Evolutionary conservation across 1,284 basidiomycete genomes (phyloP).

Genomic region (Papiliotrema fonsecae): DNA sequence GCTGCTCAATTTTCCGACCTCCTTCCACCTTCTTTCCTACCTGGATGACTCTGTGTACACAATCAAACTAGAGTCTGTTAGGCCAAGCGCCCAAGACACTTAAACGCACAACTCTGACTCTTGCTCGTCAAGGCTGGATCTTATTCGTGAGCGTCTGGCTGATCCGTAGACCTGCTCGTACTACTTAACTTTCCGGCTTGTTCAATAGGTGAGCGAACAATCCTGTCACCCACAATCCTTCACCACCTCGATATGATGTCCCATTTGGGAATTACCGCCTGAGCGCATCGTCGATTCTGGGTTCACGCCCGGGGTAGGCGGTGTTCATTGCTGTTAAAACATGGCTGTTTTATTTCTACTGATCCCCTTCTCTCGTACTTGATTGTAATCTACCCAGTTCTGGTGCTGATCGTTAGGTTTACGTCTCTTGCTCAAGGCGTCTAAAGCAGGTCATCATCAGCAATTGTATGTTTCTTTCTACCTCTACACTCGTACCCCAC

Average conservation of each 20-base stretch:
- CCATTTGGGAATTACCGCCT: constrained; percentile 49
- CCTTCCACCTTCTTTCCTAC: constrained; percentile 8
- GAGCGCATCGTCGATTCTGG: constrained; percentile 31
- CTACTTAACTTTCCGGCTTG: too few species aligned
- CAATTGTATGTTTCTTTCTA: neutral
- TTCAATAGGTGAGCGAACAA: neutral
- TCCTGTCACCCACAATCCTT: neutral
- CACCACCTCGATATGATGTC: constrained; percentile 37
- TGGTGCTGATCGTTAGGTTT: too few species aligned
- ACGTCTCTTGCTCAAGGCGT: too few species aligned
- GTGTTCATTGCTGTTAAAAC: constrained; percentile 42
- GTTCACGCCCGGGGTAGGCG: constrained; percentile 28
- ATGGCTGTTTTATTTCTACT: constrained; percentile 50
- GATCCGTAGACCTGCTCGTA: neutral
- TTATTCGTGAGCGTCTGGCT: neutral
- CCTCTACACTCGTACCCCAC: neutral
- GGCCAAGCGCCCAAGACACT: constrained; percentile 48
- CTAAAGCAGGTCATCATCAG: too few species aligned
- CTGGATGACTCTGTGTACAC: constrained; percentile 47
- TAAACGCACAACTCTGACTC: constrained; percentile 47
- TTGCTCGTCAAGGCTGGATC: too few species aligned
- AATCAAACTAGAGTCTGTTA: constrained; percentile 51
- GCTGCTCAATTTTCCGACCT: neutral
- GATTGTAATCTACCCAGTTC: constrained; percentile 1
- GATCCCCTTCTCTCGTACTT: constrained; percentile 18